Evolutionary conservation across 768 basidiomycete genomes (phyloP), one percentile per base, ranked within the genome.

Genomic region (Mycena maculata): DNA sequence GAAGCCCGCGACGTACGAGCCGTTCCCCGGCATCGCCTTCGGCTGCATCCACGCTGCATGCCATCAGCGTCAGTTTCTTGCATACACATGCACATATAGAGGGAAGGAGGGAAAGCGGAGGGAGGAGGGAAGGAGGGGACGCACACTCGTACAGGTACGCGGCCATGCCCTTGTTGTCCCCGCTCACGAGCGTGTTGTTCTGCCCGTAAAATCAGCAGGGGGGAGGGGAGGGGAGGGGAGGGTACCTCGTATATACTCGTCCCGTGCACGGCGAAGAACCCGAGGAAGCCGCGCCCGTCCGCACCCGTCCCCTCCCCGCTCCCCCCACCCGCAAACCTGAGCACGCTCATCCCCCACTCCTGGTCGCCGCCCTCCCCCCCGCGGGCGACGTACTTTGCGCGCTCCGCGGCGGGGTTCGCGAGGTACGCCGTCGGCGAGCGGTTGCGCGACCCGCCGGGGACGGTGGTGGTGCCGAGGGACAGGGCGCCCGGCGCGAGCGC

Each of bases 91-190:
- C n/a, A n/a, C n/a, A n/a, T n/a, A 36, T 36, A 13, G 33, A 36
- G 33, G 13, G 33, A 36, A 36, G 13, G 33, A 36, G 13, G 6
- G 33, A 36, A 36, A 36, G 33, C 8, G 33, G 33, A 36, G 33
- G 33, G 33, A 36, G 33, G 33, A 13, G 8, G 33, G 33, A 36
- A 18, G 36, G 6, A n/a, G 23, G 10, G 4, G 1, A 62, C 84
- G 50, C 60, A 90, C 90, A 79, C 82, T 94, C 93, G 64, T 92
- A 94, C 22, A 94, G 74, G 76, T 86, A 90, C 16, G 92, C 92
- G 4, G 92, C 92, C 90, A 94, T 93, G 41, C 93, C 93, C 75
- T 94, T 94, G 80, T 94, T 94, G 77, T 94, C 93, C 2, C 84
- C 79, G 75, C 91, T 93, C 27, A 94, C 84, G 18, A 93, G 80